Conservation (phyloP, 2,329 filamentous ascomycete species). For the Hymenoscyphus scutula region DNA sequence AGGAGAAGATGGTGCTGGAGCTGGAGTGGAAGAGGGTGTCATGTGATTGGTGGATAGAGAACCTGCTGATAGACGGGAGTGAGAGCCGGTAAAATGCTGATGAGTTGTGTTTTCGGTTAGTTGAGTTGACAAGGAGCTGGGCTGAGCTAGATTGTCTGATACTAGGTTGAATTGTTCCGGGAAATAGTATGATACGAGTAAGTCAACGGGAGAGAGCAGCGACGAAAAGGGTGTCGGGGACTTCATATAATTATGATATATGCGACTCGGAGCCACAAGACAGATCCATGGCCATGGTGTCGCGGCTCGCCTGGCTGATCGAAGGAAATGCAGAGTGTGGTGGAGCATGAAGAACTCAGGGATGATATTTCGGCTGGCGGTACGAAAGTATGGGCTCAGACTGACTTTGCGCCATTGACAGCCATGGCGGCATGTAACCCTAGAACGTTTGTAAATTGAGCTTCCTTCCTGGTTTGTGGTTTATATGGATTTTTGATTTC, state of each 20-base stretch:
- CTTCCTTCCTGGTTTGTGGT: not conserved
- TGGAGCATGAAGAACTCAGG: conserved; percentile 2
- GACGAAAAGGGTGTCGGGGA: not conserved
- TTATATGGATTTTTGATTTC: too few species aligned
- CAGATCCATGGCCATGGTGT: conserved; percentile 8
- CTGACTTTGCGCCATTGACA: not conserved
- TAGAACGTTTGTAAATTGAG: not conserved
- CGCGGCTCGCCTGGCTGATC: not conserved
- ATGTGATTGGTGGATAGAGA: conserved; percentile 2
- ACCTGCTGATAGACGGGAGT: not conserved
- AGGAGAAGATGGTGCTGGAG: conserved; percentile 3
- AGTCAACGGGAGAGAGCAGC: not conserved
- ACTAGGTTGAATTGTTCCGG: not conserved
- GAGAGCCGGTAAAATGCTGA: not conserved
- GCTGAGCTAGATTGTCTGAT: not conserved
- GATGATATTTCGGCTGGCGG: not conserved
- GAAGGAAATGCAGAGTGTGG: not conserved
- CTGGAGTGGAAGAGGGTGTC: conserved; percentile 4
- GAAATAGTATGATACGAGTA: not conserved
- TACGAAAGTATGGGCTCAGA: not conserved
- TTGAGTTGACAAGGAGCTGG: not conserved
- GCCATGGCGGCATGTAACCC: not conserved
- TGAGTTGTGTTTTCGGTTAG: not conserved
- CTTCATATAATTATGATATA: conserved; percentile 3
- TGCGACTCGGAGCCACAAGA: not conserved